Base-by-base conservation (phyloP, 495 filamentous ascomycete species). In the Patellaria atrata region DNA sequence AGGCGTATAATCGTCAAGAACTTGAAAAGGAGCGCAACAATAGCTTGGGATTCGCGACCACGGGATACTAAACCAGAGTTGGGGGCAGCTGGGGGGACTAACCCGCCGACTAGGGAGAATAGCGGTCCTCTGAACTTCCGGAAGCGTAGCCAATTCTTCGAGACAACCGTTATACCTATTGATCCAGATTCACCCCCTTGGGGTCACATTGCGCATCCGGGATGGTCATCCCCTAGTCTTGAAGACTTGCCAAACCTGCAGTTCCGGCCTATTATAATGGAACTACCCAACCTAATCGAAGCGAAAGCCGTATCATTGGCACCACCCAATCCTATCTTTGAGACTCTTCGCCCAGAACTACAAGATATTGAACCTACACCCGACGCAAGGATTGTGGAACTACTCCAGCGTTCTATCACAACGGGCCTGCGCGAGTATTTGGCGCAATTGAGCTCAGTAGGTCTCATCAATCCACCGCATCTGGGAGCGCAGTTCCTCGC, bases 251-350 rank as follows among this genome's bases (percentile, higher is more conserved):
- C 84, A 4, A 73, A 85, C 44, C 56, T 94, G 7, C 74, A 86
- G 28, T 94, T 87, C 52, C 63, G 63, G 24, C 71, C 68, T 0
- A 82, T 97, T n/a, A 69, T 97, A 9, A 60, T 64, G 13, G 91
- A 96, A 59, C 63, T 97, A 10, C 81, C 87, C 2, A 79, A 93
- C 48, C 64, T 97, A 15, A 84, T 97, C 38, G 89, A 97, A 56
- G 86, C 84, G 0, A 85, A 85, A 57, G 89, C 85, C 5, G 74
- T 89, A 9, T 79, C 83, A 1, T 64, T 89, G 24, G 82, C 82
- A 1, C 80, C 80, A 1, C 56, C 65, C 0, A 77, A 85, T 43
- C 62, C 64, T 3, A 44, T 38, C 3, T 28, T 51, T 16, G 37
- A 31, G 2, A n/a, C n/a, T n/a, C 26, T 24, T 3, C 32, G 20